phyloP scores from a whole-genome alignment of 305 asterid species.

The Ilex paraguariensis region DNA sequence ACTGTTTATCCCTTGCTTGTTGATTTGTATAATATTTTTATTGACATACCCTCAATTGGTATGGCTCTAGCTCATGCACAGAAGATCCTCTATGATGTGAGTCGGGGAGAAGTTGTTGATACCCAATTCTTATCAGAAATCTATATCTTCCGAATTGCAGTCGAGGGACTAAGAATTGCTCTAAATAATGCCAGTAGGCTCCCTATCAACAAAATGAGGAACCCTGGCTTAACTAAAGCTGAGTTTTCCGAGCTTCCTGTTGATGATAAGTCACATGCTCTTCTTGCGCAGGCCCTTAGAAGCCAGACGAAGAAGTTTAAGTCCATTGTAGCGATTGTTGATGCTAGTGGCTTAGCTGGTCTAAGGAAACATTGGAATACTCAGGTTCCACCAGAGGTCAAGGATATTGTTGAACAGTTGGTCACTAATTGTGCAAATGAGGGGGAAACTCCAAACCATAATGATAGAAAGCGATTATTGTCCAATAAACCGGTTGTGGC shows the following conservation, averaged over 20 bases:
- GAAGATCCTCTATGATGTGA: slow-evolving; percentile 65
- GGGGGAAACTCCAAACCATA: slow-evolving; percentile 19
- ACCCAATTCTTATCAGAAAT: slow-evolving; percentile 59
- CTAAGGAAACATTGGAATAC: slow-evolving; percentile 81
- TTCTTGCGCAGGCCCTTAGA: slow-evolving; percentile 72
- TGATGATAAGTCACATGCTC: slow-evolving; percentile 75
- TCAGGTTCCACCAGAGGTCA: slow-evolving; percentile 50
- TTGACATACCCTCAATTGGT: slow-evolving; percentile 62
- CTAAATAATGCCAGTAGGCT: slow-evolving; percentile 67
- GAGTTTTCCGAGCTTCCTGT: slow-evolving; percentile 62
- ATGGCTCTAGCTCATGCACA: slow-evolving; percentile 76
- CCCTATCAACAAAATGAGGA: slow-evolving; percentile 27
- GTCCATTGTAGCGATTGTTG: slow-evolving; percentile 79
- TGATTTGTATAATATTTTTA: slow-evolving; percentile 64
- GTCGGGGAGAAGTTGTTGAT: slow-evolving; percentile 56
- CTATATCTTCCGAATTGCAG: slow-evolving; percentile 70
- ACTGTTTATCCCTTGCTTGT: slow-evolving; percentile 66
- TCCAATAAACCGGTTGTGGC: slow-evolving; percentile 80
- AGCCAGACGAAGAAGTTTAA: slow-evolving; percentile 63
- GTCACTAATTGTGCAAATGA: slow-evolving; percentile 35
- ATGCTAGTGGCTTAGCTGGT: slow-evolving; percentile 73
- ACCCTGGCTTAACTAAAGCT: slow-evolving; percentile 6
- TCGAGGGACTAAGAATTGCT: slow-evolving; percentile 83
- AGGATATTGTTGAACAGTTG: slow-evolving; percentile 58
- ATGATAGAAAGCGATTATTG: slow-evolving; percentile 42